Evolutionary conservation across 116 monocot genomes (phyloP).

Genomic region (Cymodocea nodosa): DNA sequence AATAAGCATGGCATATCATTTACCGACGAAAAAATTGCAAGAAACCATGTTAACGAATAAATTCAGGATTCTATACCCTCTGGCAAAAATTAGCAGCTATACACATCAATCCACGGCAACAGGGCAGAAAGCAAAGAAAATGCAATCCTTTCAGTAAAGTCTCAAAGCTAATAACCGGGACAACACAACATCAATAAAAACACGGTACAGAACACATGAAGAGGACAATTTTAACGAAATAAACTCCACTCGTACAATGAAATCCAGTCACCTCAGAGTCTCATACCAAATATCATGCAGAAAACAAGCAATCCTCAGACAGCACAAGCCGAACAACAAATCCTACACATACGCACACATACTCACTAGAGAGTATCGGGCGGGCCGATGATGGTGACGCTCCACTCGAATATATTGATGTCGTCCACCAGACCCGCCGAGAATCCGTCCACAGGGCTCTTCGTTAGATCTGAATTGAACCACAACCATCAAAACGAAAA

Average conservation of each 20-base stretch:
- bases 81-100: neutral
- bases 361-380: slow-evolving; percentile 58
- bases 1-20: no score
- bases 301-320: neutral
- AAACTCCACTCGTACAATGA: no score
- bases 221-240: no score
- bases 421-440: slow-evolving; percentile 58
- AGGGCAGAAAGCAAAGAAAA: neutral
- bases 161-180: no score
- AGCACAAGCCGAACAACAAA: neutral
- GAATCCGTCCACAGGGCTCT: slow-evolving; percentile 61
- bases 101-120: neutral
- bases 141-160: no score
- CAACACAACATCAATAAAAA: no score
- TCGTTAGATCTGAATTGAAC: slow-evolving; percentile 34
- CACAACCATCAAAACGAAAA: neutral
- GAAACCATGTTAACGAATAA: neutral
- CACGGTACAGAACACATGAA: no score
- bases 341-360: neutral
- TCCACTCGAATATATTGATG: slow-evolving; percentile 67
- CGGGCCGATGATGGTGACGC: slow-evolving; percentile 64
- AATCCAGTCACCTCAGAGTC: no score
- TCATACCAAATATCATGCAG: no score
- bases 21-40: no score
- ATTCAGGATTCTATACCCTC: no score